These are phyloP conservation scores for Yamadazyma dendronema DNA, from an alignment of 1,139 yeast species.

Conservation along the genomic window DNA sequence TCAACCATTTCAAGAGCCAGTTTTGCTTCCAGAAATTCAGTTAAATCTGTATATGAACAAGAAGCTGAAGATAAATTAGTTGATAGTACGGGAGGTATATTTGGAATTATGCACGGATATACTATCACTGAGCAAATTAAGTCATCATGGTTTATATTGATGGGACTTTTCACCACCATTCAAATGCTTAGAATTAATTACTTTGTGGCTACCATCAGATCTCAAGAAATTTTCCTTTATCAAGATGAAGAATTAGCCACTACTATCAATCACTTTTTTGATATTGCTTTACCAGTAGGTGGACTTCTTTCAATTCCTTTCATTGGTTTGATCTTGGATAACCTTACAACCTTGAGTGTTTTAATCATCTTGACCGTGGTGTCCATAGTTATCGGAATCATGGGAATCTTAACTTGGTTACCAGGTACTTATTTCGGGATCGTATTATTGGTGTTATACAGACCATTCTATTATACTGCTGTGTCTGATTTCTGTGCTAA, in stretches of 20 bases:
- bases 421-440: constrained; percentile 63
- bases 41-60: constrained; percentile 62
- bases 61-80: constrained; percentile 57
- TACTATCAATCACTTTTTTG: constrained; percentile 70
- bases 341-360: constrained; percentile 60
- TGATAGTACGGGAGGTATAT: constrained; percentile 66
- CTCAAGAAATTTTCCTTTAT: constrained; percentile 73
- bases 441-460: constrained; percentile 68
- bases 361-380: constrained; percentile 50
- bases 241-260: constrained; percentile 49
- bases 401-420: constrained; percentile 58
- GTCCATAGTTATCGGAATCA: constrained; percentile 62
- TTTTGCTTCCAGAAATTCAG: constrained; percentile 30
- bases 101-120: constrained; percentile 78
- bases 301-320: constrained; percentile 84
- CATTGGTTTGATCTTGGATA: constrained; percentile 79
- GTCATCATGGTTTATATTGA: constrained; percentile 76
- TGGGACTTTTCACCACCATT: constrained; percentile 75
- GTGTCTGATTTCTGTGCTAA: constrained; percentile 89
- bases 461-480: constrained; percentile 92
- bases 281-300: constrained; percentile 82
- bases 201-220: constrained; percentile 81
- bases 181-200: constrained; percentile 91
- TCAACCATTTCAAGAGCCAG: constrained; percentile 34
- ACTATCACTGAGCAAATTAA: constrained; percentile 61